A percentile compares a stretch with the other conserved stretches of the same genome.
Conservation (phyloP, 768 basidiomycete genomes). For the Guyanaporus albipodus region DNA sequence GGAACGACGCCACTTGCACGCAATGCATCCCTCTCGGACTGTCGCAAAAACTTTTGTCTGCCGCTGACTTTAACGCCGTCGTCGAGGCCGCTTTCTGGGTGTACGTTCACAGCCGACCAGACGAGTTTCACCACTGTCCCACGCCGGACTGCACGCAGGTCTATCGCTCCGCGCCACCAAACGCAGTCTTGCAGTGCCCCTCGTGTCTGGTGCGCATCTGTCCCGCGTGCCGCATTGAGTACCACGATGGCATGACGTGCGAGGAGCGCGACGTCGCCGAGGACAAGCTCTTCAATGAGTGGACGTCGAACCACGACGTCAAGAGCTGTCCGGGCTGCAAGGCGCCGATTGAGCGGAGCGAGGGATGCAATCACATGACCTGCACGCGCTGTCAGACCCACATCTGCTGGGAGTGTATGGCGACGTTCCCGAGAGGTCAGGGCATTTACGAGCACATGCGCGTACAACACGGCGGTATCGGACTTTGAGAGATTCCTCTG, state of each 20-base stretch:
- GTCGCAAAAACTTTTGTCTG: constrained; percentile 48
- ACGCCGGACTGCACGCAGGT: constrained; percentile 75
- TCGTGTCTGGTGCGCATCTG: constrained; percentile 71
- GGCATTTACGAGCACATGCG: constrained; percentile 83
- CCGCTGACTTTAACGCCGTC: constrained; percentile 51
- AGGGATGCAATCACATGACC: constrained; percentile 84
- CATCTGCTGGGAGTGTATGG: constrained; percentile 76
- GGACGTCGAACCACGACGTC: constrained; percentile 60
- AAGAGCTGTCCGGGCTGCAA: constrained; percentile 74
- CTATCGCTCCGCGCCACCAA: constrained; percentile 53
- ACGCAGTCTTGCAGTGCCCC: constrained; percentile 61
- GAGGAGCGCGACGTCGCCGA: constrained; percentile 50
- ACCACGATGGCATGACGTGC: constrained; percentile 68
- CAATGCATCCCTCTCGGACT: constrained; percentile 50
- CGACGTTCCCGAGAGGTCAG: constrained; percentile 62
- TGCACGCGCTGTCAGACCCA: constrained; percentile 72
- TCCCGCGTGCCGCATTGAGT: constrained; percentile 51
- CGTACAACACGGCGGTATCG: constrained; percentile 59
- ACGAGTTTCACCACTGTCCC: constrained; percentile 72
- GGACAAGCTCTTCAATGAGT: constrained; percentile 56
- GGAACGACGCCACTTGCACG: constrained; percentile 55
- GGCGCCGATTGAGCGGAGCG: constrained; percentile 63
- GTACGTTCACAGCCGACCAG: constrained; percentile 54
- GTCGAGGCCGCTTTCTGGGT: constrained; percentile 57
- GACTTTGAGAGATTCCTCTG: constrained; percentile 27